Conservation (phyloP, 1,284 basidiomycete genomes). For the Laetiporus sulphureus region DNA sequence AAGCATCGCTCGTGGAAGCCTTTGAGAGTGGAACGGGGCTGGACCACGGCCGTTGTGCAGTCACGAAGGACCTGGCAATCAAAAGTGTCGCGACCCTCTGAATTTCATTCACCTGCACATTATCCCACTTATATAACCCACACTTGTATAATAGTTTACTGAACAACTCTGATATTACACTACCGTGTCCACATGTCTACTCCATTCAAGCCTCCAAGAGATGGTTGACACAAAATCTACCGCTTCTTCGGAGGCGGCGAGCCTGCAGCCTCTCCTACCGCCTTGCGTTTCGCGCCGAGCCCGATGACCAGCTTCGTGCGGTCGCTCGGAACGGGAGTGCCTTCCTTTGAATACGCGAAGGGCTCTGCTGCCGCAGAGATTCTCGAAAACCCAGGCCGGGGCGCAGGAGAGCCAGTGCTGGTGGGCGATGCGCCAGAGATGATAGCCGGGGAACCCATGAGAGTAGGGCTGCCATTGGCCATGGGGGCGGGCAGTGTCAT, state of each 20-base stretch:
- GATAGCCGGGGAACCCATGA: constrained; percentile 19
- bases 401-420: constrained; percentile 53
- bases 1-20: constrained; percentile 66
- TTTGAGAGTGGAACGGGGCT: constrained; percentile 63
- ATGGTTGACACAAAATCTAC: constrained; percentile 5
- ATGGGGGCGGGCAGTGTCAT: constrained; percentile 61
- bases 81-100: constrained; percentile 51
- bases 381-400: constrained; percentile 70
- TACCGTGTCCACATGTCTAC: no score
- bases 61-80: constrained; percentile 68
- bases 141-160: no score
- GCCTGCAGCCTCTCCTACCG: constrained; percentile 49
- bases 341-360: constrained; percentile 32
- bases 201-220: no score
- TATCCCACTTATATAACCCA: no score
- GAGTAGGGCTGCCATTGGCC: constrained; percentile 40
- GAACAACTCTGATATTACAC: no score
- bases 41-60: constrained; percentile 62
- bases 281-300: constrained; percentile 72
- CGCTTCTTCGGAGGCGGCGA: constrained; percentile 40
- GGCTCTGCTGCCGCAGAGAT: constrained; percentile 50
- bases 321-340: constrained; percentile 51
- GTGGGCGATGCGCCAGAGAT: constrained; percentile 27
- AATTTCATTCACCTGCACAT: no score
- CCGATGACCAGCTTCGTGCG: constrained; percentile 71